Evolutionary conservation across 192 early-diverging fungal genomes (phyloP).

Genomic region (Chytriomyces sp.): DNA sequence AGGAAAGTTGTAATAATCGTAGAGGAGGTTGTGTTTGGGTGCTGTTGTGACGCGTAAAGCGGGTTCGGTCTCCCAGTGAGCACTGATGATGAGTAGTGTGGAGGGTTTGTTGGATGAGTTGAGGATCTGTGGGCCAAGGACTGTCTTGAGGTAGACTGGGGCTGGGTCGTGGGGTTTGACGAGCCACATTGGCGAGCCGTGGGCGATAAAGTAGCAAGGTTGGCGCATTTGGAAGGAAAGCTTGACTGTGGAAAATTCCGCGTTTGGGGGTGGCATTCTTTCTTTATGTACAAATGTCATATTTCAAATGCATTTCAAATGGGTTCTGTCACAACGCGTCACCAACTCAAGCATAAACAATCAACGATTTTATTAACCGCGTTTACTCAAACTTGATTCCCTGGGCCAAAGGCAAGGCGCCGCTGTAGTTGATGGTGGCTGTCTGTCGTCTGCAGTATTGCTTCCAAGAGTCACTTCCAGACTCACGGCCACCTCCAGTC

Average conservation of each 20-base stretch:
- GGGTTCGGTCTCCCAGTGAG: constrained; percentile 59
- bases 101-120: constrained; percentile 23
- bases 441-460: constrained; percentile 85
- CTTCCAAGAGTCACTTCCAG: constrained; percentile 93
- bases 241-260: background rate
- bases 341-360: background rate
- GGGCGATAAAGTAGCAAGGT: constrained; percentile 35
- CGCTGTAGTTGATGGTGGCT: constrained; percentile 87
- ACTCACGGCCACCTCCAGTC: constrained; percentile 90
- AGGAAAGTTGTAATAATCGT: constrained; percentile 65
- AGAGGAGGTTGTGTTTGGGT: constrained; percentile 42
- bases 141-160: constrained; percentile 27
- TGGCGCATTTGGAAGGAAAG: constrained; percentile 1
- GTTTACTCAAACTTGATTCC: constrained; percentile 92
- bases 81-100: constrained; percentile 50
- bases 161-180: constrained; percentile 6
- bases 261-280: background rate
- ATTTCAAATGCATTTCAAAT: background rate
- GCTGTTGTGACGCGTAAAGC: constrained; percentile 23
- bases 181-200: constrained; percentile 35
- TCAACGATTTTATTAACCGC: background rate
- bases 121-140: constrained; percentile 23
- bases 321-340: background rate
- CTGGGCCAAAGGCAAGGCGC: constrained; percentile 87
- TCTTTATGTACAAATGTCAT: background rate